Percentiles rank a stretch among this genome's conserved stretches.
These are phyloP conservation scores for Paramecium sonneborni DNA, from an alignment of 73 alveolate species.

Conservation along the genomic window DNA sequence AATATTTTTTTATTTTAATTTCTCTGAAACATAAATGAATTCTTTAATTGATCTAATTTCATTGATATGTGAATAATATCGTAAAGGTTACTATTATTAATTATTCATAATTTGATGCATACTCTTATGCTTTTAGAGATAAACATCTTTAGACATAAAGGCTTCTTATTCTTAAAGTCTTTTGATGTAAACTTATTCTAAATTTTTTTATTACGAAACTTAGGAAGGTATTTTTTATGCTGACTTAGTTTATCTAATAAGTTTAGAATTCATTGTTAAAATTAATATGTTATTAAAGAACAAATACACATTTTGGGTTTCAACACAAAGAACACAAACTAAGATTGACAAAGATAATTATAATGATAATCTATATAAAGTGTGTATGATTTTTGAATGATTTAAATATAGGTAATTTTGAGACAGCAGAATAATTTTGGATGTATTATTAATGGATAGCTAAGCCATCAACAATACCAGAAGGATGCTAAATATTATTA, in stretches of 20 bases:
- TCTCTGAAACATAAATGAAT: not conserved
- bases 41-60: slow-evolving; percentile 1
- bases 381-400: not conserved
- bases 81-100: not conserved
- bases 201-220: not conserved
- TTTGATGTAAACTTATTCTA: slow-evolving; percentile 31
- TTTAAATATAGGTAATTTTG: not conserved
- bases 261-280: not conserved
- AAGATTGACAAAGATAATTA: slow-evolving; percentile 40
- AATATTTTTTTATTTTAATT: not conserved
- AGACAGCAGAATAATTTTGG: slow-evolving; percentile 38
- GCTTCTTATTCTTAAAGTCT: not conserved
- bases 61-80: slow-evolving; percentile 7
- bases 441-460: not conserved
- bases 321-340: slow-evolving; percentile 46
- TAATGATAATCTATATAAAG: slow-evolving; percentile 30
- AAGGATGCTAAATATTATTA: slow-evolving; percentile 32
- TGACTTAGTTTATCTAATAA: not conserved
- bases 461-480: slow-evolving; percentile 29
- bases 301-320: slow-evolving; percentile 47
- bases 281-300: slow-evolving; percentile 21
- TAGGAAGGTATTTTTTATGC: not conserved
- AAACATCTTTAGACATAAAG: not conserved
- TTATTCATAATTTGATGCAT: not conserved
- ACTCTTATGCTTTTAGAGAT: not conserved